Base-by-base conservation (phyloP, 768 basidiomycete species). In the Amanita polypyramis region DNA sequence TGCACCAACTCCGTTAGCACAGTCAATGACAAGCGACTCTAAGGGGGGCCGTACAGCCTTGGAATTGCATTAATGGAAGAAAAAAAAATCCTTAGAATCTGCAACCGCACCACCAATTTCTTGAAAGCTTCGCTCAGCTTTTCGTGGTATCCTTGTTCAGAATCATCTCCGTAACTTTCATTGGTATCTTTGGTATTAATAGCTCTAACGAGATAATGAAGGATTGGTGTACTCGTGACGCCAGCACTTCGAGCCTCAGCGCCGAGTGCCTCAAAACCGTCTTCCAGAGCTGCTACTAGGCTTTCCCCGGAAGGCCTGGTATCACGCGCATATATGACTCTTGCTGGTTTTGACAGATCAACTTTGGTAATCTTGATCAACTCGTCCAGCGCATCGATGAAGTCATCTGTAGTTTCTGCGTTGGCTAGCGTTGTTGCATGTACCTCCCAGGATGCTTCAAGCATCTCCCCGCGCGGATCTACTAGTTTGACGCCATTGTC, bases 401-500 rank as follows among this genome's bases (percentile, higher is more conserved):
- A 81, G n/a, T 78, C 82, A 46, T 78, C 76, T 5, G 85, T 78
- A 19, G 80, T 80, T 4, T 75, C 54, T 23, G 89, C 88, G 61
- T 98, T 98, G 49, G 95, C 86, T 11, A 99, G 68, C 5, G 66
- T 65, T 8, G 96, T 95, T 4, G 94, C 93, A 62, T 94, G 79
- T 1, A 60, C 59, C 63, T 99, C 96, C 96, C 96, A 99, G 33
- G 86, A 75, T 2, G 85, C 70, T 60, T 96, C 88, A 8, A 99
- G 75, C 96, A 99, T 99, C 64, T 99, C 95, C 17, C 96, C 96
- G 11, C 79, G 82, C 17, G 96, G 91, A 67, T 99, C 96, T 33
- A 99, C 92, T 33, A 99, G 77, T 66, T 99, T 99, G 54, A 97
- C 96, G 23, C 96, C 96, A 62, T 99, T 99, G 63, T 99, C 96